Evolutionary conservation across 768 basidiomycete species (phyloP).

Genomic region (Agaricus sinodeliciosus): DNA sequence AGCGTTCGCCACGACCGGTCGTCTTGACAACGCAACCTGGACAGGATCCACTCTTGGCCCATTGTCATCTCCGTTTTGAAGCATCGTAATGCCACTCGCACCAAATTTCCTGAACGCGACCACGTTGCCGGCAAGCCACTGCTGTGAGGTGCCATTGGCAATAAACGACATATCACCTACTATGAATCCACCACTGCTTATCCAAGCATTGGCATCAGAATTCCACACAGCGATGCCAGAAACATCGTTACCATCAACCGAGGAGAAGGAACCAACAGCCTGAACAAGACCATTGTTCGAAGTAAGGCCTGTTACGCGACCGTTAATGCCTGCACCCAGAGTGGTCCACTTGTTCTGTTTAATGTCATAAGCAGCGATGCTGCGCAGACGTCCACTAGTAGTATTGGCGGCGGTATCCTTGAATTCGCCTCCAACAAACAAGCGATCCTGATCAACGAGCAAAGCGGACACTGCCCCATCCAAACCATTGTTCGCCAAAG

Average conservation of each 20-base stretch:
- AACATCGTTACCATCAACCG: constrained; percentile 26
- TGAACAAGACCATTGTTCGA: constrained; percentile 45
- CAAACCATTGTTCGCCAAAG: constrained; percentile 62
- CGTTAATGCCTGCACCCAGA: constrained; percentile 71
- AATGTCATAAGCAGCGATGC: constrained; percentile 71
- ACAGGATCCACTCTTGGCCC: constrained; percentile 60
- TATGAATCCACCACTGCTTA: constrained; percentile 68
- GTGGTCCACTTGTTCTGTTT: constrained; percentile 57
- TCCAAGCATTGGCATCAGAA: constrained; percentile 53
- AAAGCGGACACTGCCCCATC: constrained; percentile 74
- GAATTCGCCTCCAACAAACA: constrained; percentile 91
- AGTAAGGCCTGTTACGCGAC: constrained; percentile 58
- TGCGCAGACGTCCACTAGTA: constrained; percentile 42
- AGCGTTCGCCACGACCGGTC: constrained; percentile 24
- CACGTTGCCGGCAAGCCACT: constrained; percentile 69
- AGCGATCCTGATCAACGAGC: constrained; percentile 48
- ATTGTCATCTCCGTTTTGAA: constrained; percentile 55
- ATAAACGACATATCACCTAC: constrained; percentile 66
- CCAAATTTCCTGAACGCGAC: constrained; percentile 53
- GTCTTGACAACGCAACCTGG: constrained; percentile 43
- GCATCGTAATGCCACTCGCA: constrained; percentile 72
- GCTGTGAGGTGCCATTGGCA: constrained; percentile 55
- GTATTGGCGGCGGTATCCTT: constrained; percentile 55
- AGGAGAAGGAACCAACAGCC: constrained; percentile 73
- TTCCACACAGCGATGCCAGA: constrained; percentile 77